Percentiles rank a stretch among this genome's conserved stretches.
These are phyloP conservation scores for Peziza echinospora DNA, from an alignment of 495 filamentous ascomycete genomes.

Conservation along the genomic window DNA sequence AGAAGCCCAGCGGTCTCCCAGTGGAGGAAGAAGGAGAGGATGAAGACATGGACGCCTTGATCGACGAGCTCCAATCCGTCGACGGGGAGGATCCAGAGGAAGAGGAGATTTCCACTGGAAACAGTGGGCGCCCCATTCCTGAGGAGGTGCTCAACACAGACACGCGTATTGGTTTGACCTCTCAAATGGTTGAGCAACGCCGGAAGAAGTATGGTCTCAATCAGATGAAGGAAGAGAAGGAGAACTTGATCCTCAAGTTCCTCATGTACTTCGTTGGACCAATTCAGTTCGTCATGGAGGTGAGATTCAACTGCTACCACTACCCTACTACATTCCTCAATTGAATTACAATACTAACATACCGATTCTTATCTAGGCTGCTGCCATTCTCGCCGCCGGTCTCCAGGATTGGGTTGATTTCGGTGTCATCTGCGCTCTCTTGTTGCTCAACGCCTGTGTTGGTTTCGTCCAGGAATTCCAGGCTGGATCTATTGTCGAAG, in stretches of 20 bases:
- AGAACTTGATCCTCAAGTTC: conserved; percentile 67
- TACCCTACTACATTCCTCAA: background rate
- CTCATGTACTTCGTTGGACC: conserved; percentile 68
- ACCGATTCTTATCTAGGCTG: conserved; percentile 28
- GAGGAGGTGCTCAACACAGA: conserved; percentile 53
- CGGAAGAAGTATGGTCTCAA: conserved; percentile 70
- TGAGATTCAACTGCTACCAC: conserved; percentile 22
- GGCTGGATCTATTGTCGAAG: conserved; percentile 78
- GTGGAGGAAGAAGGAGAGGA: conserved; percentile 37
- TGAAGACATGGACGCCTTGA: conserved; percentile 59
- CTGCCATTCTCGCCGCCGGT: conserved; percentile 55
- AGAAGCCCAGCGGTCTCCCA: conserved; percentile 11
- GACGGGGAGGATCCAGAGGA: conserved; percentile 47
- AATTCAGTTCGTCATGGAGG: conserved; percentile 90
- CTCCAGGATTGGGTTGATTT: conserved; percentile 66
- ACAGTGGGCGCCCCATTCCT: conserved; percentile 30
- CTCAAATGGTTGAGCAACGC: conserved; percentile 39
- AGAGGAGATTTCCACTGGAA: conserved; percentile 25
- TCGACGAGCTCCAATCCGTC: conserved; percentile 59
- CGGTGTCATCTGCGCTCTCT: conserved; percentile 52
- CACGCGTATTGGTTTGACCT: conserved; percentile 43
- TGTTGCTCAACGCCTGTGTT: conserved; percentile 62
- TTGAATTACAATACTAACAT: conserved; percentile 5
- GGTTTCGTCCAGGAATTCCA: conserved; percentile 80
- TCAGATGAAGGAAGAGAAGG: conserved; percentile 74